A percentile compares a stretch with the other conserved stretches of the same genome.
Evolutionary conservation across 148 eudicot species (phyloP).

Genomic region (Persicaria tinctoria): DNA sequence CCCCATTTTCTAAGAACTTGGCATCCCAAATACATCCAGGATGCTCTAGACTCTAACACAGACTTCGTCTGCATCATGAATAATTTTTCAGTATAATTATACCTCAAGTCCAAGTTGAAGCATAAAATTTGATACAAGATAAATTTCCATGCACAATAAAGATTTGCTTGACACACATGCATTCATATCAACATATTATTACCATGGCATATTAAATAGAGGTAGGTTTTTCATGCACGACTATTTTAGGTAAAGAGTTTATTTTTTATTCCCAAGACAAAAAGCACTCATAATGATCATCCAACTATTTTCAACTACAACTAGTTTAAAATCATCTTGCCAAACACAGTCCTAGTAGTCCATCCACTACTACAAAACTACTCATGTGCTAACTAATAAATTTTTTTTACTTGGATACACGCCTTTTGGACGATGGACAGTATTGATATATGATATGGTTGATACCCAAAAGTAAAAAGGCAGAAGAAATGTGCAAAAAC

Average conservation of each 20-base stretch:
- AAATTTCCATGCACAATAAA: neutral
- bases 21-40: slow-evolving; percentile 99
- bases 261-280: no score
- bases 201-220: no score
- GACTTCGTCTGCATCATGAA: slow-evolving; percentile 63
- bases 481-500: neutral
- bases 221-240: no score
- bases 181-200: no score
- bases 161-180: no score
- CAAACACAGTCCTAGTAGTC: neutral
- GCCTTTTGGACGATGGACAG: no score
- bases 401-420: neutral
- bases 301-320: no score
- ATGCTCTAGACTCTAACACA: slow-evolving; percentile 94
- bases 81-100: neutral
- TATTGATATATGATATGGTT: no score
- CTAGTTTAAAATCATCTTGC: no score
- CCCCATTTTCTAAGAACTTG: slow-evolving; percentile 90
- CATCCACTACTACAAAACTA: neutral
- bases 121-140: neutral
- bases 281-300: no score
- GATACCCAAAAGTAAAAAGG: neutral
- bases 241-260: no score
- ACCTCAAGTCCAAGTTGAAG: neutral
- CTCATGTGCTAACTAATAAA: neutral